Evolutionary conservation across 192 early-diverging fungal species (phyloP).

Genomic region (Coemansia sp.): DNA sequence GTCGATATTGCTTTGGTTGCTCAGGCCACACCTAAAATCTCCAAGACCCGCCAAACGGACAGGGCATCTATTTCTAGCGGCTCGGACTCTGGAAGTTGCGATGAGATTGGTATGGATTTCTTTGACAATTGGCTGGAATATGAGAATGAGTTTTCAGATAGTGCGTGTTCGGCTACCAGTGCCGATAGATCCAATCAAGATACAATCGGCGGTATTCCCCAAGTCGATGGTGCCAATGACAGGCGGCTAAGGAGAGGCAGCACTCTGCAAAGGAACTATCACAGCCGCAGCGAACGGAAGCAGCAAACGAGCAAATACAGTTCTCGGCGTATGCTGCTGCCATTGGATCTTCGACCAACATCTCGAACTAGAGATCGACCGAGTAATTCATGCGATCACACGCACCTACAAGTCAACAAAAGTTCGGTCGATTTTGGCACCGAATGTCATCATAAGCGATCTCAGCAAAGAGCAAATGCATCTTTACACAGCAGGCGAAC

Average conservation of each 20-base stretch:
- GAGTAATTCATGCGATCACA: too few relatives aligned
- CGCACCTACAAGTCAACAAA: too few relatives aligned
- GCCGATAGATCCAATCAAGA: too few relatives aligned
- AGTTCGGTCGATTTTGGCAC: too few relatives aligned
- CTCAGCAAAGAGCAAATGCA: too few relatives aligned
- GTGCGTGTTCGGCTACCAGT: too few relatives aligned
- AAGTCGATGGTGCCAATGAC: constrained; percentile 14
- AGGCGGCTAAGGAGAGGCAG: not conserved
- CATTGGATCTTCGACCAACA: constrained; percentile 4
- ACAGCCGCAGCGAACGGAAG: not conserved
- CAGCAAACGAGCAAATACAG: not conserved
- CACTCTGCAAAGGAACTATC: not conserved
- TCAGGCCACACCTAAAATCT: not conserved
- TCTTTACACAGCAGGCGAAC: too few relatives aligned
- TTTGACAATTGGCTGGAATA: constrained; percentile 13
- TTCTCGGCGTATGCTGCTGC: constrained; percentile 1
- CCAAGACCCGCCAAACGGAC: not conserved
- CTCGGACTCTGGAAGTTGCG: not conserved
- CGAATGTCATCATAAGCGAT: too few relatives aligned
- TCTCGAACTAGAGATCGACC: too few relatives aligned
- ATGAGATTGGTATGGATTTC: not conserved
- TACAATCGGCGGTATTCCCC: constrained; percentile 3
- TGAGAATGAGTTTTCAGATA: too few relatives aligned
- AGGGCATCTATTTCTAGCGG: not conserved
- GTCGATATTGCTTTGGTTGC: not conserved